Base-by-base conservation (phyloP, 805 yeast genomes). In the Kluyveromyces nonfermentans region DNA sequence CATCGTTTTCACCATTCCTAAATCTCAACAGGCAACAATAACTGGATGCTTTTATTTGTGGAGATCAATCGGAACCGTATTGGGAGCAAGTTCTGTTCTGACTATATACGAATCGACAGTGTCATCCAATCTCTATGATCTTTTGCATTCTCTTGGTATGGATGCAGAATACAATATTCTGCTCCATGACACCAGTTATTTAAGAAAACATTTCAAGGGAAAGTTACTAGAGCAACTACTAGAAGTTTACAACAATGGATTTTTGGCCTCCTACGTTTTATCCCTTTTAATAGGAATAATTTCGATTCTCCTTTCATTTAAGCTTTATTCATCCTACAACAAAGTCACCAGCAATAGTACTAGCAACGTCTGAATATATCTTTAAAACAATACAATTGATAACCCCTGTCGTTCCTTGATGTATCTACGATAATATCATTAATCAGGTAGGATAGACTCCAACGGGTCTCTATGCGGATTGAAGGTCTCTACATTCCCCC, bases 31-130 rank as follows among this genome's bases (percentile, higher is more conserved):
- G 53, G 76, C 75, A 12, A 60, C 72, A 2, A 69, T 71, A 40
- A 71, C 74, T 1, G 76, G 77, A 35, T 64, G 72, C 60, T 72
- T 69, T 51, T 72, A 73, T 47, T 53, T 73, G 41, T 72, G 74
- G 63, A 62, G 77, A 49, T 72, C 78, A 3, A 57, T 71, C 41
- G 78, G 77, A 16, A 67, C 68, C 38, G 73, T 70, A 10, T 47
- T 68, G 7, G 77, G 77, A 40, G 72, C 71, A 2, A 73, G 75
- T 5, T 53, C 70, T 4, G 57, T 70, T 2, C 53, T 72, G 33
- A 64, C 66, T 14, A 46, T 64, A 1, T 71, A 65, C 50, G 68
- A 67, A 39, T 57, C 56, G 37, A 54, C 59, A 6, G 51, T 70
- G 36, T 42, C 55, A 9, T 40, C 46, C 16, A 63, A 60, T 19